phyloP scores from a whole-genome alignment of 305 asterid genomes.

The Rubia balearica region DNA sequence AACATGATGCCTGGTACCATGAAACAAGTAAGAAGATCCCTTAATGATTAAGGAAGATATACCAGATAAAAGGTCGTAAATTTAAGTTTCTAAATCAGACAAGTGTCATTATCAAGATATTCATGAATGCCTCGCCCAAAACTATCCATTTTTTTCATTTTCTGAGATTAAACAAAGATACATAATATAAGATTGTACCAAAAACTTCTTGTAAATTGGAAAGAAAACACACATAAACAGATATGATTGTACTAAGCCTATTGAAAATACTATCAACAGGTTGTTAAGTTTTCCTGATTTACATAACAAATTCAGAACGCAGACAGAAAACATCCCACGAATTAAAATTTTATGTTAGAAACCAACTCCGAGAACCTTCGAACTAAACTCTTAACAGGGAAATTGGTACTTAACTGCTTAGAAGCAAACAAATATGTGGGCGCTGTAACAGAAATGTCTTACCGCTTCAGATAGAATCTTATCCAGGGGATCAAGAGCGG shows the following conservation, averaged over 20 bases:
- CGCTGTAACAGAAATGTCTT: constrained; percentile 15
- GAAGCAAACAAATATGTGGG: neutral
- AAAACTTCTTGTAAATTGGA: neutral
- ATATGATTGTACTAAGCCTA: neutral
- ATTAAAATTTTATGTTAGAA: constrained; percentile 2
- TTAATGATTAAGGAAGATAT: neutral
- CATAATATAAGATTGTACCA: neutral
- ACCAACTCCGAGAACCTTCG: neutral
- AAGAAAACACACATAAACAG: neutral
- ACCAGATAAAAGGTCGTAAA: neutral
- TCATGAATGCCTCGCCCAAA: no score
- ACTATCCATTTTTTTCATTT: no score
- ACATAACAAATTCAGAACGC: no score
- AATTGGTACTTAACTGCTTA: neutral
- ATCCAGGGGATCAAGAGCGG: constrained; percentile 28
- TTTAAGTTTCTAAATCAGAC: neutral
- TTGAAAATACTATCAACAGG: neutral
- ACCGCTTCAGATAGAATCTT: constrained; percentile 35
- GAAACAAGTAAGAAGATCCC: neutral
- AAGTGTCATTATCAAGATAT: neutral
- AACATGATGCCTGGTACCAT: neutral
- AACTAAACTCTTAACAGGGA: neutral
- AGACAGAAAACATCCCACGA: constrained; percentile 1
- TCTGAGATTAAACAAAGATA: neutral
- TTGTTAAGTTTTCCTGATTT: neutral